Conservation (phyloP, 345 rosid species). For the Pistacia atlantica region DNA sequence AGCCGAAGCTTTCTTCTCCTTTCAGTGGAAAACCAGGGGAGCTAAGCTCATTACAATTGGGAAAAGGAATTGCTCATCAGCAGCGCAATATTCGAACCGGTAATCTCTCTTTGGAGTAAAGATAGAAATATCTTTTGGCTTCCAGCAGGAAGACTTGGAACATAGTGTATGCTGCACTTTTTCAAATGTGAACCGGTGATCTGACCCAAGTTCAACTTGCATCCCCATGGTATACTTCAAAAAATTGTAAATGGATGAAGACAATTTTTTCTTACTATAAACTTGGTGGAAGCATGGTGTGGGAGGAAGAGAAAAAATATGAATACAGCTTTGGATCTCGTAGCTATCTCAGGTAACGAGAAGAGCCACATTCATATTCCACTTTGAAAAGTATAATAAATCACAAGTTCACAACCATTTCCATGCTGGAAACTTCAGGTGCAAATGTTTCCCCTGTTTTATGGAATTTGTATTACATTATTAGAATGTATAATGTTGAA, state of each 20-base stretch:
- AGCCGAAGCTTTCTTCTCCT: slow-evolving; percentile 73
- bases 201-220: background rate
- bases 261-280: background rate
- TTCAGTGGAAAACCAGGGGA: slow-evolving; percentile 65
- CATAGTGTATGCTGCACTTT: background rate
- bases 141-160: background rate
- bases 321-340: background rate
- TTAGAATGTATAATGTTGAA: background rate
- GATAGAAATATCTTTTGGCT: background rate
- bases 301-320: background rate
- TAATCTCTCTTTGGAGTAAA: slow-evolving; percentile 58
- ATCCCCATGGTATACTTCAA: background rate
- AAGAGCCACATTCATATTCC: background rate
- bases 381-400: background rate
- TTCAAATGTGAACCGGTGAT: background rate
- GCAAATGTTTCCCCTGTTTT: background rate
- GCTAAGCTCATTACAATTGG: slow-evolving; percentile 50
- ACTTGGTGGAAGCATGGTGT: background rate
- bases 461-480: no score
- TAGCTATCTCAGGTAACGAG: background rate
- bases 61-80: slow-evolving; percentile 69
- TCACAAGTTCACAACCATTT: background rate
- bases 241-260: background rate
- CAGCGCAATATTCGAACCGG: slow-evolving; percentile 78
- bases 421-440: slow-evolving; percentile 11